phyloP scores from a whole-genome alignment of 371 early-diverging fungal species.

The Capillidium heterosporum region DNA sequence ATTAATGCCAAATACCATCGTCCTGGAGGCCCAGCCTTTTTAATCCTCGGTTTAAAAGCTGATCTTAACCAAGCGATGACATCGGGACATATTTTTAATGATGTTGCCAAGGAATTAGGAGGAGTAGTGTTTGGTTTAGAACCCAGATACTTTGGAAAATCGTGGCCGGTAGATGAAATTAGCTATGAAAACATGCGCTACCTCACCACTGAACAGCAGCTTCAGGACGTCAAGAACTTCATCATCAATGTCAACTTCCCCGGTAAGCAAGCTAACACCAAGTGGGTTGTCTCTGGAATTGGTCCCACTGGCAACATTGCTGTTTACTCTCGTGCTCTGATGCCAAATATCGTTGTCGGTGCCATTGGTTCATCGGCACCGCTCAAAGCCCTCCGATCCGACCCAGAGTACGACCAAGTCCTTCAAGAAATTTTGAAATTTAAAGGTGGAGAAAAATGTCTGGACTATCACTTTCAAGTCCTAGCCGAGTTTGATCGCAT shows the following conservation, averaged over 20 bases:
- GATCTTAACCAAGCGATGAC: constrained; percentile 14
- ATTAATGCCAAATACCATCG: constrained; percentile 38
- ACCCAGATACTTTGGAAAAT: constrained; percentile 53
- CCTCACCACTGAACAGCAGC: constrained; percentile 33
- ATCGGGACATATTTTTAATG: constrained; percentile 11
- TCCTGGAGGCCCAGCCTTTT: constrained; percentile 43
- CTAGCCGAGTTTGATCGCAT: too few relatives aligned
- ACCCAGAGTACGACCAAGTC: too few relatives aligned
- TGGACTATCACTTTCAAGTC: too few relatives aligned
- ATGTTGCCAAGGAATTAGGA: constrained; percentile 32
- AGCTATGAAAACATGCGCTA: constrained; percentile 16
- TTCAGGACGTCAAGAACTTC: constrained; percentile 42
- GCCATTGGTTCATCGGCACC: too few relatives aligned
- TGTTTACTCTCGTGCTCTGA: too few relatives aligned
- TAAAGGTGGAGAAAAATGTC: too few relatives aligned
- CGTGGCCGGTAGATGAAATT: constrained; percentile 20
- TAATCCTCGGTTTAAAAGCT: constrained; percentile 26
- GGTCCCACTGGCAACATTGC: too few relatives aligned
- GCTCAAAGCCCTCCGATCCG: too few relatives aligned
- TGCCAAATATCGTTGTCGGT: too few relatives aligned
- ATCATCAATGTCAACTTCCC: constrained; percentile 19
- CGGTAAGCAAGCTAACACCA: too few relatives aligned
- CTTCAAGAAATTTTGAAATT: too few relatives aligned
- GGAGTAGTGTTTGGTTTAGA: constrained; percentile 51
- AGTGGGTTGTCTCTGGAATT: too few relatives aligned